Evolutionary conservation across 805 yeast species (phyloP).

Genomic region (Metschnikowia aberdeeniae): DNA sequence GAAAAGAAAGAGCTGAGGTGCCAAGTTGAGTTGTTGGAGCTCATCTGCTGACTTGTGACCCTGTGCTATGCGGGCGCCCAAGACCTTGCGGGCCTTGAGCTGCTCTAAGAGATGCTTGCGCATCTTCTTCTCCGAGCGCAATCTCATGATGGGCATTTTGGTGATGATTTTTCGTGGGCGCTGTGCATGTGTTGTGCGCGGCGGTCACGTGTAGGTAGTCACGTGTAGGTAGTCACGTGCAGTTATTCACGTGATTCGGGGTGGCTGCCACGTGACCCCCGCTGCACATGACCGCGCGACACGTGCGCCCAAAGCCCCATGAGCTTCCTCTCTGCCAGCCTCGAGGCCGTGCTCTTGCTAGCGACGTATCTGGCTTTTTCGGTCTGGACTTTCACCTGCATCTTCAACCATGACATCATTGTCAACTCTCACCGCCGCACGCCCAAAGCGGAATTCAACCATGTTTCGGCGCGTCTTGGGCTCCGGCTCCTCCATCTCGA

Average conservation of each 20-base stretch:
- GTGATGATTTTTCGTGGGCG: constrained; percentile 1
- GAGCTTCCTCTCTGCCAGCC: not conserved
- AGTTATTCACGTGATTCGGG: not conserved
- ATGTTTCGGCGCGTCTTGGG: constrained; percentile 16
- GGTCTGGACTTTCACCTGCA: constrained; percentile 20
- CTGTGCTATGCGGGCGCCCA: constrained; percentile 41
- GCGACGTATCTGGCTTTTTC: constrained; percentile 12
- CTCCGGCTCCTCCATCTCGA: constrained; percentile 16
- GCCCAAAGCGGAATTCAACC: constrained; percentile 25
- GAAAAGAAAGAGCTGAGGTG: constrained; percentile 80
- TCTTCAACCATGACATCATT: constrained; percentile 25
- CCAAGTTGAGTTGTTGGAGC: constrained; percentile 50
- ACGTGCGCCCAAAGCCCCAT: not conserved
- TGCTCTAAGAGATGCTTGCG: constrained; percentile 45
- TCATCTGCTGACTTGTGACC: constrained; percentile 33
- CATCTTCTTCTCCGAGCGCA: constrained; percentile 45
- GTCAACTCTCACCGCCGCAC: constrained; percentile 20
- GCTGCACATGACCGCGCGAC: too few species aligned
- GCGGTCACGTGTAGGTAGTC: not conserved
- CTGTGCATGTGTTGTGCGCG: not conserved
- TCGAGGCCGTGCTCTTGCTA: constrained; percentile 14
- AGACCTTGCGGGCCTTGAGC: constrained; percentile 38
- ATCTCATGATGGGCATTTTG: constrained; percentile 34
- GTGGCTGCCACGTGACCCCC: not conserved
- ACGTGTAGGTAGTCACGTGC: not conserved